Percentiles rank a stretch among this genome's conserved stretches.
Conservation (phyloP, 2,329 filamentous ascomycete species). For the Fusarium illudens region DNA sequence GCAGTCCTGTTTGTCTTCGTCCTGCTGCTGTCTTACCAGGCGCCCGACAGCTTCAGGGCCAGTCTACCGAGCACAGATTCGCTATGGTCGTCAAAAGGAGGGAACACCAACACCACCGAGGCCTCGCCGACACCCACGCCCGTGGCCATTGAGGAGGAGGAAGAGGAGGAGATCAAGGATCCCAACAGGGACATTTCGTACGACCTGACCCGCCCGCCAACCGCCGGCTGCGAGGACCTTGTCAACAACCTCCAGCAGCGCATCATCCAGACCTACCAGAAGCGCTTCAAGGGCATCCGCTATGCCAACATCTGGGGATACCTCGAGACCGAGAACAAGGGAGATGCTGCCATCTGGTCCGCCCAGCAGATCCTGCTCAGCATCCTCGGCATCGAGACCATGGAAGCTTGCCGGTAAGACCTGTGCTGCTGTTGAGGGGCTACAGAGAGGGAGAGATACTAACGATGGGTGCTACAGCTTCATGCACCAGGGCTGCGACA, state of each 20-base stretch:
- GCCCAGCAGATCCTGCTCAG: constrained; percentile 40
- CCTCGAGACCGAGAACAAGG: constrained; percentile 43
- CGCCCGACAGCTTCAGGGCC: constrained; percentile 26
- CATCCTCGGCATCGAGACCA: constrained; percentile 41
- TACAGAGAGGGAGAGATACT: constrained; percentile 7
- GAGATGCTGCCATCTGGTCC: constrained; percentile 42
- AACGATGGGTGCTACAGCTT: constrained; percentile 29
- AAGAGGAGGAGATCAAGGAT: constrained; percentile 19
- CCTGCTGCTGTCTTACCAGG: constrained; percentile 33
- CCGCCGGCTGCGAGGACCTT: constrained; percentile 35
- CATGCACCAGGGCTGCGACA: constrained; percentile 39
- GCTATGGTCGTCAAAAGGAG: constrained; percentile 31
- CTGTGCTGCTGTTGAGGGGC: not conserved
- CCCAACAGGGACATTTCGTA: constrained; percentile 36
- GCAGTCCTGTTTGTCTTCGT: constrained; percentile 32
- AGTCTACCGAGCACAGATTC: constrained; percentile 30
- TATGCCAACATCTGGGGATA: constrained; percentile 43
- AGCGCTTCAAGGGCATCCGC: constrained; percentile 38
- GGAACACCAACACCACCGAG: constrained; percentile 12
- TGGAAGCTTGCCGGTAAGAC: constrained; percentile 40
- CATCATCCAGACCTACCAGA: constrained; percentile 38
- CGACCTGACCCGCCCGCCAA: constrained; percentile 31
- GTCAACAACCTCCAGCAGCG: constrained; percentile 42
- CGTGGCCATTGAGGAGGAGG: constrained; percentile 25
- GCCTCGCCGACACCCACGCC: constrained; percentile 19